A percentile compares a stretch with the other conserved stretches of the same genome.
Conservation (phyloP, 2,329 filamentous ascomycete genomes). For the Leptographium galeiforme region DNA sequence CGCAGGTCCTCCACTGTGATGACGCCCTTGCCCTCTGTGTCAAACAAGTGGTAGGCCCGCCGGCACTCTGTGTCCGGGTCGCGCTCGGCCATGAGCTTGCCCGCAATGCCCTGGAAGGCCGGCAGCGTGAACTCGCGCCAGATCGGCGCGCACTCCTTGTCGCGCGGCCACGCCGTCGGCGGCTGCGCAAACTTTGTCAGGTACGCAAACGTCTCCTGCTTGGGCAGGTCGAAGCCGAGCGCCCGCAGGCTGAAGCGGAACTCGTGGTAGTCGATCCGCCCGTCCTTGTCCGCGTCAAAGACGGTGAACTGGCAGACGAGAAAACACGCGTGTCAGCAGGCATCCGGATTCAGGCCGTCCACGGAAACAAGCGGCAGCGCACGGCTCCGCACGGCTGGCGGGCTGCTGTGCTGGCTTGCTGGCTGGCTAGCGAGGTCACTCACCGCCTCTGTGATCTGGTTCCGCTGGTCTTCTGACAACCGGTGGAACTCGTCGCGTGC, state of each 20-base stretch:
- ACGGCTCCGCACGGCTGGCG: too few relatives aligned
- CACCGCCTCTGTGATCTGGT: conserved; percentile 88
- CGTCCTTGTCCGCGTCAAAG: conserved; percentile 94
- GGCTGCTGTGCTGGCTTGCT: too few relatives aligned
- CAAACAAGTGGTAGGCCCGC: conserved; percentile 85
- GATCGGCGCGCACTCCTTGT: conserved; percentile 42
- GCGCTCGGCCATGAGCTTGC: conserved; percentile 64
- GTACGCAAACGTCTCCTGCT: conserved; percentile 68
- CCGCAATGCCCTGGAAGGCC: conserved; percentile 63
- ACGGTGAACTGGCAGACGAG: conserved; percentile 59
- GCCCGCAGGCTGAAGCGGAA: conserved; percentile 94
- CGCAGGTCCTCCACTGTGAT: conserved; percentile 83
- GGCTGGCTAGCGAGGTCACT: neutral
- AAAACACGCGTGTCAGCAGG: neutral
- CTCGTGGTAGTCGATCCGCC: conserved; percentile 92
- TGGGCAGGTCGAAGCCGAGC: conserved; percentile 82
- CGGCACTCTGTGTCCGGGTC: conserved; percentile 86
- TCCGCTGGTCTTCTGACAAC: conserved; percentile 75
- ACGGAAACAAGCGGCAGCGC: neutral
- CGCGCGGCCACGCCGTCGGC: conserved; percentile 43
- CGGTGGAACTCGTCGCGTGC: conserved; percentile 22
- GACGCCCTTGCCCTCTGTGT: conserved; percentile 79
- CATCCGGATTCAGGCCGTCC: too few relatives aligned
- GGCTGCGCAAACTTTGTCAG: conserved; percentile 70
- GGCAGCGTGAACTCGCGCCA: conserved; percentile 61